Base-by-base conservation (phyloP, 2,329 filamentous ascomycete genomes). In the Scedosporium dehoogii region DNA sequence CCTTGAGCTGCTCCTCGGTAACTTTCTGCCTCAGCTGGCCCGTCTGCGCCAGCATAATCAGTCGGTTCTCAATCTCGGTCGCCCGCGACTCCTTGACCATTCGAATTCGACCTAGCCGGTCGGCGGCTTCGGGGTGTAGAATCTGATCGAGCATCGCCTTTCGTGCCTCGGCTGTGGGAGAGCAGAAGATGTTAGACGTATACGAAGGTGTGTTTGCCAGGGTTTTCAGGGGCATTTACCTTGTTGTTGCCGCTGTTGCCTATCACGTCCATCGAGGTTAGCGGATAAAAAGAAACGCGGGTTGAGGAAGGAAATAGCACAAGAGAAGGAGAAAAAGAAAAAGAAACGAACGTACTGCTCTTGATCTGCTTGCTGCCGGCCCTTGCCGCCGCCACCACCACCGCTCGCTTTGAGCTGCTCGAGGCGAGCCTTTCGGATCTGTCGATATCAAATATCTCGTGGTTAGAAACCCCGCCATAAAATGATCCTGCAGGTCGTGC, bases 41-140 rank as follows among this genome's bases (percentile, higher is more conserved):
- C 25, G 87, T 85, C 70, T 92, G 86, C 63, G 94, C 93, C 63
- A 99, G 84, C 86, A 88, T 92, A 74, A 99, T 92, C 63, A 99
- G 84, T 59, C 93, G 79, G 81, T 96, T 92, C 79, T 99, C 94
- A 63, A 99, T 85, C 70, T 97, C 92, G 65, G 83, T 84, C 42
- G 94, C 94, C 70, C 94, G 90, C 69, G 88, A 87, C 73, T 92
- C 91, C 78, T 97, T 97, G 72, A 99, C 94, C 64, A 99, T 86
- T 41, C 93, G 89, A 77, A 99, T 97, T 67, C 94, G 91, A 63
- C 91, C 91, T 1, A 99, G 84, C 14, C 94, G 90, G 78, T 99
- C 94, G 64, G 91, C 90, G 18, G 94, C 94, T 71, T 93, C 91
- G 67, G 94, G 94, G 70, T 92, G 88, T 65, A 99, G 90, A 79